A percentile compares a stretch with the other conserved stretches of the same genome.
Evolutionary conservation across 2,329 filamentous ascomycete genomes (phyloP).

Genomic region (Eurotiales sp.): DNA sequence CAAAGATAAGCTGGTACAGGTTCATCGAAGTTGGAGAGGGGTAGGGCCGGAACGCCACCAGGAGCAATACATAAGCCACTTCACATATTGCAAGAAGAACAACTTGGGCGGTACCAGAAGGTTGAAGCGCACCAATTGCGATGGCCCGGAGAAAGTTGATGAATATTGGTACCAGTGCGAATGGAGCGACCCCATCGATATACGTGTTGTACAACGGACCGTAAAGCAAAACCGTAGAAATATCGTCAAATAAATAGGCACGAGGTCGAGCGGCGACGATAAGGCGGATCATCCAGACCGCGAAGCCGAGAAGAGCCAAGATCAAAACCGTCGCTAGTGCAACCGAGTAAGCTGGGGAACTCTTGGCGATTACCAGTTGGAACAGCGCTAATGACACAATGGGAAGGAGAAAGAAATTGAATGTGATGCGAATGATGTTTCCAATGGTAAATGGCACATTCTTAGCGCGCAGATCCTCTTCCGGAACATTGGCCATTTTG

Average conservation of each 20-base stretch:
- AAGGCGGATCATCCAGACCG: conserved; percentile 73
- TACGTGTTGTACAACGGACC: conserved; percentile 97
- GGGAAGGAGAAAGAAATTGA: conserved; percentile 89
- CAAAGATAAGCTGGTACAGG: conserved; percentile 84
- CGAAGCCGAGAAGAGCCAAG: conserved; percentile 67
- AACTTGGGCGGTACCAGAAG: conserved; percentile 87
- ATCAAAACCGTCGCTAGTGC: conserved; percentile 73
- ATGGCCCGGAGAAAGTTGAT: conserved; percentile 83
- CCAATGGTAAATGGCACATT: conserved; percentile 83
- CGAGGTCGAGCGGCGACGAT: conserved; percentile 78
- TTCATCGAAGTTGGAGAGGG: conserved; percentile 95
- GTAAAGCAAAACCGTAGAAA: conserved; percentile 83
- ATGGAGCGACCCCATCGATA: conserved; percentile 85
- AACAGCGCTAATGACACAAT: conserved; percentile 84
- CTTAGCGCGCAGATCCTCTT: conserved; percentile 86
- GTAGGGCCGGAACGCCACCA: conserved; percentile 88
- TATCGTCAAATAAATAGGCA: conserved; percentile 85
- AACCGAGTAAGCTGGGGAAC: conserved; percentile 67
- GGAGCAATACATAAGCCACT: conserved; percentile 79
- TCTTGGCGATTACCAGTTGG: conserved; percentile 72
- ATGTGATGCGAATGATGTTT: conserved; percentile 77
- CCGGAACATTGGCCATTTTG: conserved; percentile 64
- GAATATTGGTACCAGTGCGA: conserved; percentile 80
- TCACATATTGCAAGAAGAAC: conserved; percentile 92
- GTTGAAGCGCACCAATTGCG: conserved; percentile 87